Conservation (phyloP, 257 asterid genomes). For the Scutellaria galericulata region DNA sequence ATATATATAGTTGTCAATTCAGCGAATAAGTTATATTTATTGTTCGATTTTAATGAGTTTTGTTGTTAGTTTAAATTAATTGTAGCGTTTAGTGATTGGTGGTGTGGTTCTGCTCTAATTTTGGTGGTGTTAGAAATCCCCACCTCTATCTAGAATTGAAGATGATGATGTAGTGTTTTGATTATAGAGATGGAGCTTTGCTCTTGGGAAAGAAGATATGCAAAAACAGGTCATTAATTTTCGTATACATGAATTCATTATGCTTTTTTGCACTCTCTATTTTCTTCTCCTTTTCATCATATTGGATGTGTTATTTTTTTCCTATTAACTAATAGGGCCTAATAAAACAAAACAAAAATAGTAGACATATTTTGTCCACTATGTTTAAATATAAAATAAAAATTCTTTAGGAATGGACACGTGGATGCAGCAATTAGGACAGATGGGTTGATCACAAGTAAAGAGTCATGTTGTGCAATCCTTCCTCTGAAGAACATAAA, state of each 20-base stretch:
- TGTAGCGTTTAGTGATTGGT: slow-evolving; percentile 48
- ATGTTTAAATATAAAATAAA: too few species aligned
- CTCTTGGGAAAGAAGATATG: slow-evolving; percentile 7
- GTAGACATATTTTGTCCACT: too few species aligned
- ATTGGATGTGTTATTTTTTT: too few species aligned
- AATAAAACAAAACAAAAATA: too few species aligned
- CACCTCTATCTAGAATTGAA: slow-evolving; percentile 43
- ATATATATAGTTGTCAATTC: slow-evolving; percentile 45
- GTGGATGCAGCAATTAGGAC: slow-evolving; percentile 22
- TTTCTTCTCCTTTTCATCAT: too few species aligned
- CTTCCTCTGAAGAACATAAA: neutral
- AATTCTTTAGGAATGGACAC: slow-evolving; percentile 15
- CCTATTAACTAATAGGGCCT: too few species aligned
- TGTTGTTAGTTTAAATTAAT: neutral
- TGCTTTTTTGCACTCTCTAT: slow-evolving; percentile 21
- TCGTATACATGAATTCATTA: slow-evolving; percentile 33
- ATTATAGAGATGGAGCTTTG: slow-evolving; percentile 31
- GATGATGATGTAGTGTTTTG: slow-evolving; percentile 44
- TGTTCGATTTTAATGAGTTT: slow-evolving; percentile 36
- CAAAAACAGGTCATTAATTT: slow-evolving; percentile 9
- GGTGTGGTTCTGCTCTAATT: slow-evolving; percentile 44
- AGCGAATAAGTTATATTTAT: slow-evolving; percentile 38
- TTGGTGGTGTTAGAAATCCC: slow-evolving; percentile 47
- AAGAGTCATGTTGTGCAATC: neutral
- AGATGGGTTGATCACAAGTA: slow-evolving; percentile 20